These are phyloP conservation scores for Coemansia sp. DNA, from an alignment of 371 early-diverging fungal genomes.

Conservation along the genomic window DNA sequence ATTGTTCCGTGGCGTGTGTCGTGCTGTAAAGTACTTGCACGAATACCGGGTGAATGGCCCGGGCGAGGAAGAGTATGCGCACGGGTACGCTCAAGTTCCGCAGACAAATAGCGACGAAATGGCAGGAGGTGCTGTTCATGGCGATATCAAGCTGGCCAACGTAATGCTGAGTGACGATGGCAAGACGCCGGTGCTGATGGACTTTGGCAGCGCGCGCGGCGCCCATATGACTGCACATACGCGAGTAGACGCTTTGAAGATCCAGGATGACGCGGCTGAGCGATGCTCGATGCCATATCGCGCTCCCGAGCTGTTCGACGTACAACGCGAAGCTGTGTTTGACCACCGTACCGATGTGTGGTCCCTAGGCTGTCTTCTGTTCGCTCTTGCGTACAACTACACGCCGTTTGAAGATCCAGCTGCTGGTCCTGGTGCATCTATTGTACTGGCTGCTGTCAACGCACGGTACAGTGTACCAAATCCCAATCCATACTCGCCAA, in stretches of 20 bases:
- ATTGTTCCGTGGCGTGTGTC: slow-evolving; percentile 64
- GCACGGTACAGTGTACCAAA: slow-evolving; percentile 64
- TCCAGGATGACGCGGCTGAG: slow-evolving; percentile 77
- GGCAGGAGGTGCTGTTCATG: slow-evolving; percentile 56
- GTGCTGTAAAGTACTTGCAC: slow-evolving; percentile 63
- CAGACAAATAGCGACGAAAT: neutral
- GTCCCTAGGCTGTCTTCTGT: slow-evolving; percentile 77
- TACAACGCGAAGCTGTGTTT: slow-evolving; percentile 60
- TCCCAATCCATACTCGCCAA: slow-evolving; percentile 58
- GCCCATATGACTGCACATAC: slow-evolving; percentile 62
- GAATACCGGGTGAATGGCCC: slow-evolving; percentile 44
- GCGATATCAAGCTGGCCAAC: slow-evolving; percentile 82
- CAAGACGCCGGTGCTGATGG: slow-evolving; percentile 68
- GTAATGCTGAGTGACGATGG: slow-evolving; percentile 60
- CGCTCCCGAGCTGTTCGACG: slow-evolving; percentile 82
- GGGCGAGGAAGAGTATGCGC: slow-evolving; percentile 10
- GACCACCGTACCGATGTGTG: slow-evolving; percentile 79
- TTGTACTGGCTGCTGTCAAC: slow-evolving; percentile 72
- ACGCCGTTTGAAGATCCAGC: slow-evolving; percentile 74
- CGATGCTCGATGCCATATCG: slow-evolving; percentile 76
- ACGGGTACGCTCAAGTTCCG: slow-evolving; percentile 3
- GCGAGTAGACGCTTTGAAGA: slow-evolving; percentile 63
- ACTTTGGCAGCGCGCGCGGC: slow-evolving; percentile 70
- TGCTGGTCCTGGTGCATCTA: slow-evolving; percentile 71
- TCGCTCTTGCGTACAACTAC: slow-evolving; percentile 71